Evolutionary conservation across 768 basidiomycete genomes (phyloP).

Genomic region (Auriscalpium microsporum): DNA sequence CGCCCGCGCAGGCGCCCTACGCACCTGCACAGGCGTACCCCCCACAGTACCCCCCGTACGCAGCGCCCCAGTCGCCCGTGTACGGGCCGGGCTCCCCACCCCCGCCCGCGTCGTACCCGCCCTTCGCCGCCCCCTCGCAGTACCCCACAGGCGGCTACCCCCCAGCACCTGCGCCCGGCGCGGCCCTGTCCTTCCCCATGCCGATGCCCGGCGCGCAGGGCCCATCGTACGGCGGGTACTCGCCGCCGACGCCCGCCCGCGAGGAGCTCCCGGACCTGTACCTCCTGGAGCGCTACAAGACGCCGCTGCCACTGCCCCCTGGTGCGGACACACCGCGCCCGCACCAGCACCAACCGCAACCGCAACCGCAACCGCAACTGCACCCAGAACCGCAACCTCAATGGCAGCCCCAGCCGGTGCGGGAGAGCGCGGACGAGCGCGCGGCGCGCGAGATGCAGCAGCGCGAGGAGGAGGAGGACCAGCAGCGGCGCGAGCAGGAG

Average conservation of each 20-base stretch:
- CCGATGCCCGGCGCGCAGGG: slow-evolving; percentile 2
- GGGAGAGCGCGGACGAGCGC: not conserved
- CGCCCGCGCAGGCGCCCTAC: not conserved
- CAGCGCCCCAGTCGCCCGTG: not conserved
- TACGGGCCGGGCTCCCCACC: not conserved
- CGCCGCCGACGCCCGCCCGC: slow-evolving; percentile 17
- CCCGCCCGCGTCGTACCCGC: not conserved
- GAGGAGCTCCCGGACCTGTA: slow-evolving; percentile 37
- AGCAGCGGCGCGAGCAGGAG: slow-evolving; percentile 11
- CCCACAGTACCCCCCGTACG: slow-evolving; percentile 1
- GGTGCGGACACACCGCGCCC: not conserved
- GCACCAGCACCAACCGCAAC: not conserved
- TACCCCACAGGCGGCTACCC: no score
- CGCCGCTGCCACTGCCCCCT: slow-evolving; percentile 44
- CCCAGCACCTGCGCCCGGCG: not conserved
- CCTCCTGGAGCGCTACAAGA: slow-evolving; percentile 39
- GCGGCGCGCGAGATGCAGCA: slow-evolving; percentile 8
- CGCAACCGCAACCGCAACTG: not conserved
- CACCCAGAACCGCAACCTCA: not conserved
- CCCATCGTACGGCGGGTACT: slow-evolving; percentile 18
- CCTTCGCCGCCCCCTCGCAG: no score
- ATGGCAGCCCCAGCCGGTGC: not conserved
- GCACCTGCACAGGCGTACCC: not conserved
- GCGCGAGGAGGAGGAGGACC: slow-evolving; percentile 7
- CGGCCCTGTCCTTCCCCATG: not conserved